A percentile compares a stretch with the other conserved stretches of the same genome.
These are phyloP conservation scores for Pulveroboletus sp. DNA, from an alignment of 768 basidiomycete genomes.

Conservation along the genomic window DNA sequence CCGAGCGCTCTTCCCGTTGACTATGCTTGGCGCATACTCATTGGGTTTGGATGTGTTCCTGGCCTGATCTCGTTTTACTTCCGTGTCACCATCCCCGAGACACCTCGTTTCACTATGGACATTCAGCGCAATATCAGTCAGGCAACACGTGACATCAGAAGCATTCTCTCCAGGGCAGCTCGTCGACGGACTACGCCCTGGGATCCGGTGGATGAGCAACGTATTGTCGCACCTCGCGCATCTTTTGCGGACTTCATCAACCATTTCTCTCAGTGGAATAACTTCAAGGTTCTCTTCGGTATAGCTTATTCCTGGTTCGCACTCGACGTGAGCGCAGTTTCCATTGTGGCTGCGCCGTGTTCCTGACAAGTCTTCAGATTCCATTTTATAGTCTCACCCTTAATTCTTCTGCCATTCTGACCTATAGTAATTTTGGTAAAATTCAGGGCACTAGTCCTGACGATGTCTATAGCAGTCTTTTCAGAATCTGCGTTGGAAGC, in stretches of 20 bases:
- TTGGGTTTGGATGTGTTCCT: conserved; percentile 82
- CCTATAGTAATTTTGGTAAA: conserved; percentile 63
- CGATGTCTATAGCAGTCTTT: conserved; percentile 22
- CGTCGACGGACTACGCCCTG: conserved; percentile 44
- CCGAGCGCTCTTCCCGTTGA: conserved; percentile 55
- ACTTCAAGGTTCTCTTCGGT: conserved; percentile 75
- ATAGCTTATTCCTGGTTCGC: conserved; percentile 86
- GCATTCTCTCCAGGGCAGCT: conserved; percentile 43
- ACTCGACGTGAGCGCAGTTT: conserved; percentile 53
- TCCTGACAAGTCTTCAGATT: conserved; percentile 42
- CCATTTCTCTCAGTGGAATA: conserved; percentile 71
- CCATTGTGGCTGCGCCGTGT: background rate
- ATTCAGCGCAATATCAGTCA: conserved; percentile 74
- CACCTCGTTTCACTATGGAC: conserved; percentile 89
- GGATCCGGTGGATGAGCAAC: conserved; percentile 41
- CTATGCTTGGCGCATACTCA: conserved; percentile 78
- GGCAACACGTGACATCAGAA: conserved; percentile 66
- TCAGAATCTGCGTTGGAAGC: conserved; percentile 21
- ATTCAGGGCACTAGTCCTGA: conserved; percentile 23
- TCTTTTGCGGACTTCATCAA: conserved; percentile 57
- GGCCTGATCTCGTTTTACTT: conserved; percentile 78
- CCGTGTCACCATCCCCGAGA: conserved; percentile 89
- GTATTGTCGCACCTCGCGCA: conserved; percentile 61
- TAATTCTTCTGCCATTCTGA: conserved; percentile 72
- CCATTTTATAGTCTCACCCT: conserved; percentile 87